Base-by-base conservation (phyloP, 225 moss, liverwort and hornwort species). In the Lunularia cruciata region DNA sequence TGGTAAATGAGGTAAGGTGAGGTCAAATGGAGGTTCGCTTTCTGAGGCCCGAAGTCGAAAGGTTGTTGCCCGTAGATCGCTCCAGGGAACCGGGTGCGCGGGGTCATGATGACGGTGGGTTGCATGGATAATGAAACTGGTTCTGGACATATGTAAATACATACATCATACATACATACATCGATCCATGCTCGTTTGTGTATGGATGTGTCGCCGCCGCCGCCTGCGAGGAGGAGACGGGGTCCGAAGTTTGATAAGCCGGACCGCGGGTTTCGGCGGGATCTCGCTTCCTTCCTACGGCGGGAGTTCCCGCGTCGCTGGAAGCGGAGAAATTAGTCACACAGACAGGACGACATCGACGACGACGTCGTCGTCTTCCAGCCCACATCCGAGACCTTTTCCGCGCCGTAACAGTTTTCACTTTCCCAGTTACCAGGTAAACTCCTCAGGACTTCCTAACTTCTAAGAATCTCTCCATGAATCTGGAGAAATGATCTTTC, bases 111-210 rank as follows among this genome's bases (percentile, higher is more conserved):
- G 31, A 57, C 34, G 32, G 28, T 57, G 57, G 8, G 18, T 54
- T 25, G 25, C 26, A 14, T 25, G 26, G 1, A 12, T 14, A 23
- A 7, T 52, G 23, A 28, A 28, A 9, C 20, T 27, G 54, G 6
- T 48, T 19, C 19, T 19, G 19, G 2, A 13, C 15, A 19, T 25
- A 25, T 52, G 22, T 52, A 52, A 25, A 54, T 48, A n/a, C 54
- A 27, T 54, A 63, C 27, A 60, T 60, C 19, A n/a, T n/a, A n/a
- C n/a, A n/a, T 48, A n/a, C 54, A 27, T 54, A 63, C 27, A 60
- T 60, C 19, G 1, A 60, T 18, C 20, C 25, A 34, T 8, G 4
- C 2, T 7, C 20, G 28, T 42, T 0, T 25, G 63, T 16, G 20
- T 22, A 51, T 51, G 2, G 46, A 19, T 9, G 28, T 19, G 32